These are phyloP conservation scores for Taxawa tesnikishii DNA, from an alignment of 2,329 filamentous ascomycete species.

Conservation along the genomic window DNA sequence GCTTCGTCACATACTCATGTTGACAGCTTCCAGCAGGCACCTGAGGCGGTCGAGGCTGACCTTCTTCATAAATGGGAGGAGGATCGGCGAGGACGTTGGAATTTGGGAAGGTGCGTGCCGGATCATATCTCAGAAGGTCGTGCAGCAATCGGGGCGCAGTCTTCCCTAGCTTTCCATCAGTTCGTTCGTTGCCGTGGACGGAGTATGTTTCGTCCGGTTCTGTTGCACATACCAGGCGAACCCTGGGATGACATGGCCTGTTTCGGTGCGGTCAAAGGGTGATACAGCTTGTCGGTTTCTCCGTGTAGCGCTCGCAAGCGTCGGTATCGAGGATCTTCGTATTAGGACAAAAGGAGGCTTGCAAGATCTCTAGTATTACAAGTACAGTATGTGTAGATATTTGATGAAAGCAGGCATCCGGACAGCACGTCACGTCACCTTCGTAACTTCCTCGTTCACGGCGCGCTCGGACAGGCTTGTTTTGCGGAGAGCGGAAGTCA, in stretches of 20 bases:
- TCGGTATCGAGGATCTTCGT: no score
- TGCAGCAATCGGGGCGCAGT: conserved; percentile 37
- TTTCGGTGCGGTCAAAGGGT: background rate
- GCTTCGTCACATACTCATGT: conserved; percentile 48
- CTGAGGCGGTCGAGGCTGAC: conserved; percentile 18
- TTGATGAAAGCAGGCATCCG: no score
- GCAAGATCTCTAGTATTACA: no score
- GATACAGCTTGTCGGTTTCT: background rate
- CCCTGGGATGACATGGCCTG: conserved; percentile 6
- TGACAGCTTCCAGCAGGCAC: conserved; percentile 37
- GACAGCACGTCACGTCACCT: no score
- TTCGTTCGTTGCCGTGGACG: no score
- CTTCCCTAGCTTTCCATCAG: conserved; percentile 24
- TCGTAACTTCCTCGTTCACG: no score
- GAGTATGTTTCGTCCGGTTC: no score
- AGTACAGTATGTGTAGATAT: no score
- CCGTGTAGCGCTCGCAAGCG: no score
- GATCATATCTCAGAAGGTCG: conserved; percentile 41
- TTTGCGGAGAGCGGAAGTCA: background rate
- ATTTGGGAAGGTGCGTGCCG: conserved; percentile 19
- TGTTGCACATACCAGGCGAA: conserved; percentile 9
- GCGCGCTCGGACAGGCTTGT: background rate
- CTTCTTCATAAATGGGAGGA: conserved; percentile 38
- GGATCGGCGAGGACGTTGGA: conserved; percentile 45
- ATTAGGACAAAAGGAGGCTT: no score